Evolutionary conservation across 495 filamentous ascomycete species (phyloP).

Genomic region (Neurospora sublineolata): DNA sequence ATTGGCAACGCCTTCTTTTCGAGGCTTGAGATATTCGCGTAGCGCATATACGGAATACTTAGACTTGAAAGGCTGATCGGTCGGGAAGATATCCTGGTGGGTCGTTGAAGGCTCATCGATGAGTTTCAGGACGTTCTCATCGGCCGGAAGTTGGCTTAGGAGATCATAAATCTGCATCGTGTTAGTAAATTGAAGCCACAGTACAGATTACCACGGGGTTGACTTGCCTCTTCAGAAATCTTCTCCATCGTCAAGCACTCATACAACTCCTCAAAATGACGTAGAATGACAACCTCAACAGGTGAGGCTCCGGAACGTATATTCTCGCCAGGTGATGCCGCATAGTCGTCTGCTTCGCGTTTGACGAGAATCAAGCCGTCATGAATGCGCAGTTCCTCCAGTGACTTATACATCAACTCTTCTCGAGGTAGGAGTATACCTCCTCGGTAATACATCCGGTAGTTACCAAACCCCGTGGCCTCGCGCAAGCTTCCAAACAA

Average conservation of each 20-base stretch:
- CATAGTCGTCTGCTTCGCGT: constrained; percentile 29
- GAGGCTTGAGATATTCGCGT: constrained; percentile 29
- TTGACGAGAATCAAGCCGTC: constrained; percentile 53
- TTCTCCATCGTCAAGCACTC: constrained; percentile 63
- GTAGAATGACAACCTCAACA: constrained; percentile 65
- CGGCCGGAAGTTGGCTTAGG: constrained; percentile 58
- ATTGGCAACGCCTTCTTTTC: neutral
- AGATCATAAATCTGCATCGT: constrained; percentile 58
- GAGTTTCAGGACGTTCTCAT: constrained; percentile 46
- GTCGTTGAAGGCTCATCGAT: constrained; percentile 43
- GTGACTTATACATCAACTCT: constrained; percentile 36
- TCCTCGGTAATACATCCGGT: constrained; percentile 43
- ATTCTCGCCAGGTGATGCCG: constrained; percentile 18
- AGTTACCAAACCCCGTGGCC: constrained; percentile 60
- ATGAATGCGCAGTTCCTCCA: constrained; percentile 46
- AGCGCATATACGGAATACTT: constrained; percentile 64
- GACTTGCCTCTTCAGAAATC: constrained; percentile 52
- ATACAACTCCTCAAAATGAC: constrained; percentile 80
- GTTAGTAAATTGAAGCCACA: constrained; percentile 13
- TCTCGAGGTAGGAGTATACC: constrained; percentile 34
- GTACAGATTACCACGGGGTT: neutral
- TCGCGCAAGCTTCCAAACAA: constrained; percentile 51
- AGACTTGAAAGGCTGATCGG: constrained; percentile 57
- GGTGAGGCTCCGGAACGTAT: constrained; percentile 31
- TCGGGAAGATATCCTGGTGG: constrained; percentile 52